phyloP scores from a whole-genome alignment of 108 stramenopile species.

The Bacterosira constricta region DNA sequence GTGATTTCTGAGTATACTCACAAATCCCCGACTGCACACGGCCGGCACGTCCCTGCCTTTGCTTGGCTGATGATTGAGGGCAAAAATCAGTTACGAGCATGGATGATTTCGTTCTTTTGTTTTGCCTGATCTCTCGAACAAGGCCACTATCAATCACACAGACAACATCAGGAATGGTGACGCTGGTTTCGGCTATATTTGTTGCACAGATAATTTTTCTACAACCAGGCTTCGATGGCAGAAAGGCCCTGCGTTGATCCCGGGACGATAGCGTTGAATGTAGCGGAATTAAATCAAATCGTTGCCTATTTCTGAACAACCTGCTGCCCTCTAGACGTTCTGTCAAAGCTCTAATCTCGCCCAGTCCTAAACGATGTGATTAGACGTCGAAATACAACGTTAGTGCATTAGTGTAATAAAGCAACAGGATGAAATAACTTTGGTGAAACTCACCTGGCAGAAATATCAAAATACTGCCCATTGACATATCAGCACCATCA shows the following conservation, averaged over 20 bases:
- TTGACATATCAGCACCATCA: slow-evolving; percentile 49
- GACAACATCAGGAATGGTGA: slow-evolving; percentile 95
- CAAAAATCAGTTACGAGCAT: slow-evolving; percentile 83
- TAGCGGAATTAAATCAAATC: slow-evolving; percentile 69
- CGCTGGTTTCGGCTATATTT: slow-evolving; percentile 94
- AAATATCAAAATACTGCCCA: slow-evolving; percentile 89
- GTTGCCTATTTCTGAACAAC: slow-evolving; percentile 38
- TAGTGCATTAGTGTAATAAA: too few species aligned
- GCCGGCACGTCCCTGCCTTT: slow-evolving; percentile 94
- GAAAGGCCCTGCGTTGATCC: slow-evolving; percentile 79
- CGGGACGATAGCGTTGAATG: slow-evolving; percentile 74
- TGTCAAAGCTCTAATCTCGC: slow-evolving; percentile 87
- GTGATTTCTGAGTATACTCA: slow-evolving; percentile 24
- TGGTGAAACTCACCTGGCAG: too few species aligned
- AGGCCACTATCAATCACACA: slow-evolving; percentile 82
- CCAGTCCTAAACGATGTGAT: too few species aligned
- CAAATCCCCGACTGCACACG: slow-evolving; percentile 92
- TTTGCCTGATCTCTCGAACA: slow-evolving; percentile 74
- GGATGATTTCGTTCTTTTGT: slow-evolving; percentile 71
- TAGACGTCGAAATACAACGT: too few species aligned
- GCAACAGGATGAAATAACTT: too few species aligned
- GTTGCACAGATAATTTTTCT: slow-evolving; percentile 91
- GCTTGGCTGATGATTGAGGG: slow-evolving; percentile 88
- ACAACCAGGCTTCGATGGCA: slow-evolving; percentile 43
- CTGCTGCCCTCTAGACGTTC: slow-evolving; percentile 67